Evolutionary conservation across 345 rosid species (phyloP), one percentile per base, ranked within the genome.

Genomic region (Lepidium didymum): DNA sequence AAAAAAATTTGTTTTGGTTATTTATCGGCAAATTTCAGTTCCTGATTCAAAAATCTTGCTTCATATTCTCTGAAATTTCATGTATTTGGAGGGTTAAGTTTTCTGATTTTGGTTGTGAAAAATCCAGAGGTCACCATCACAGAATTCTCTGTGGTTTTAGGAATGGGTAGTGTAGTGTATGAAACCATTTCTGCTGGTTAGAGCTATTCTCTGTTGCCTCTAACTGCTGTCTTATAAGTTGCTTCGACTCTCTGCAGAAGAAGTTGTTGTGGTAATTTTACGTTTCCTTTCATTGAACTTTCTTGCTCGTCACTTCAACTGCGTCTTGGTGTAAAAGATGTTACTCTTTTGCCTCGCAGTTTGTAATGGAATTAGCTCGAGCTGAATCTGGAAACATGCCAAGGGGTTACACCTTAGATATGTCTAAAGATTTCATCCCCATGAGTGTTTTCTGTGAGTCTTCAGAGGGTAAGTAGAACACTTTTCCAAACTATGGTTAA

Each of bases 341-440:
- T 7, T 25, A n/a, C 35, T 56, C 11, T 51, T 23, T 35, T 38
- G 57, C 16, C 18, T 57, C 1, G 25, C 75, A 70, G 79, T 59
- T 76, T 14, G 61, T 21, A 25, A 76, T 76, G 79, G 76, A 77
- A 77, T 75, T 92, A 85, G 75, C 75, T 63, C 81, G 83, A 73
- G 67, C 79, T 64, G 96, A 86, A 72, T 79, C 82, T 70, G 90
- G 86, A 45, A 75, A 82, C 66, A 75, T 71, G 61, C 96, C 91
- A 31, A 87, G 77, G 69, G 72, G 80, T 37, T 92, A 81, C 69
- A 64, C 85, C 4, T 73, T 92, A 88, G 98, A 88, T 37, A 88
- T 88, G 88, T 83, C 96, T 59, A 81, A 77, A 56, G 93, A 85
- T 61, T 77, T 88, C 33, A 72, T 84, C 54, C 93, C 96, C 3